Percentiles rank a stretch among this genome's conserved stretches.
Conservation (phyloP, 495 filamentous ascomycete genomes). For the Cercophora sp. region DNA sequence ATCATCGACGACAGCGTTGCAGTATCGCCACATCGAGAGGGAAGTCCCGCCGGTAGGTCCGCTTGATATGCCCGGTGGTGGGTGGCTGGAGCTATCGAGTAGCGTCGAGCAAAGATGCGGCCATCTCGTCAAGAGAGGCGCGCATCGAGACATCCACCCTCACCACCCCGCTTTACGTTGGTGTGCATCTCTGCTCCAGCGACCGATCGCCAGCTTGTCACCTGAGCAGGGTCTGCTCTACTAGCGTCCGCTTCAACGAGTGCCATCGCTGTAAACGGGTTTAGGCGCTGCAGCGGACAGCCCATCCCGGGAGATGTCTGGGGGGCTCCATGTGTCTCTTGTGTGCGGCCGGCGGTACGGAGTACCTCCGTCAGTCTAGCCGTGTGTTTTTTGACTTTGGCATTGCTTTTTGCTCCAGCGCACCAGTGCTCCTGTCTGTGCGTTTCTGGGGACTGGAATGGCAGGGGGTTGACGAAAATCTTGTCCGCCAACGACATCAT, state of each 20-base stretch:
- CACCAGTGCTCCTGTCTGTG: background rate
- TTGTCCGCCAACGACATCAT: constrained; percentile 8
- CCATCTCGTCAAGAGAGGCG: no score
- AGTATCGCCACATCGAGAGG: constrained; percentile 3
- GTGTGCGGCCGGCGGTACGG: no score
- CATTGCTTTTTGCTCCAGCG: background rate
- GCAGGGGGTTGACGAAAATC: background rate
- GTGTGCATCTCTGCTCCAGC: constrained; percentile 5
- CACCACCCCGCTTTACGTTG: constrained; percentile 1
- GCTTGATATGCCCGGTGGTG: background rate
- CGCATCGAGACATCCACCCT: background rate
- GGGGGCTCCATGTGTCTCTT: no score
- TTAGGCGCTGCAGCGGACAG: background rate
- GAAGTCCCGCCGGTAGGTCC: constrained; percentile 5
- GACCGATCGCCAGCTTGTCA: constrained; percentile 8
- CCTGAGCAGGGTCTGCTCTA: background rate
- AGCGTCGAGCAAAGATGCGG: no score
- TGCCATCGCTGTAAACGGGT: constrained; percentile 5
- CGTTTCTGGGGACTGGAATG: background rate
- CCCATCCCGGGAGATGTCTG: background rate
- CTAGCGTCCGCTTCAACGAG: no score
- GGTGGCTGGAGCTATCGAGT: no score
- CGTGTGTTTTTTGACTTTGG: background rate
- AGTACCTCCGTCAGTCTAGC: no score
- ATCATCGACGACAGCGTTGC: no score